phyloP scores from a whole-genome alignment of 441 rosid species.

The Viola pubescens region DNA sequence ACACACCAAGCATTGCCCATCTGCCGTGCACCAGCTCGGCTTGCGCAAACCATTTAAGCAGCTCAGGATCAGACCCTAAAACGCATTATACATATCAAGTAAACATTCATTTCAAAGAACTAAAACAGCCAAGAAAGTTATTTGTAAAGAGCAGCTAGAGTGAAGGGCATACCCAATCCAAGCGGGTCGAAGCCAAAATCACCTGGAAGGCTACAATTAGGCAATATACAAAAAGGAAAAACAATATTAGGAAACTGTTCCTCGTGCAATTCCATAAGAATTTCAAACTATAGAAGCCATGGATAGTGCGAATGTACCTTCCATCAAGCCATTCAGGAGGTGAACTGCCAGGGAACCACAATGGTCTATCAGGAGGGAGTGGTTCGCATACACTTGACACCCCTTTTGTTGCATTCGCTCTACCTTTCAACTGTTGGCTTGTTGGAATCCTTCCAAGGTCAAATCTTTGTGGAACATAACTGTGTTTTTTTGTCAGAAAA shows the following conservation, averaged over 20 bases:
- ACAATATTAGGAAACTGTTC: background rate
- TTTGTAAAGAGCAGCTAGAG: background rate
- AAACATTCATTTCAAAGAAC: background rate
- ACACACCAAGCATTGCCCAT: constrained; percentile 93
- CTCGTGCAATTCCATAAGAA: background rate
- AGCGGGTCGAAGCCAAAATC: constrained; percentile 95
- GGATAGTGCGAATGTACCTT: constrained; percentile 32
- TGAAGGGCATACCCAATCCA: constrained; percentile 54
- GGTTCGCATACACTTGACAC: constrained; percentile 81
- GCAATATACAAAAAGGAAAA: background rate
- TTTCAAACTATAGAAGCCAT: background rate
- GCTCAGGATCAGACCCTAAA: constrained; percentile 79
- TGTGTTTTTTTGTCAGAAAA: constrained; percentile 12
- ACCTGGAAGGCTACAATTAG: constrained; percentile 65
- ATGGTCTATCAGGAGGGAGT: constrained; percentile 87
- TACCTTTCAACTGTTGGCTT: constrained; percentile 13
- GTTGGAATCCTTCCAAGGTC: constrained; percentile 11
- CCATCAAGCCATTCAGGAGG: constrained; percentile 95
- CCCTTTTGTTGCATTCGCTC: constrained; percentile 58
- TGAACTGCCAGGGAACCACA: constrained; percentile 88
- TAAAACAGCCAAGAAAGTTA: background rate
- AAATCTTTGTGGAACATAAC: constrained; percentile 21
- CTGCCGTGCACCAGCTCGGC: constrained; percentile 79
- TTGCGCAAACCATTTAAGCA: constrained; percentile 85
- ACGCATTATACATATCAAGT: background rate